phyloP scores from a whole-genome alignment of 495 filamentous ascomycete species.

The Penicillium parvum region DNA sequence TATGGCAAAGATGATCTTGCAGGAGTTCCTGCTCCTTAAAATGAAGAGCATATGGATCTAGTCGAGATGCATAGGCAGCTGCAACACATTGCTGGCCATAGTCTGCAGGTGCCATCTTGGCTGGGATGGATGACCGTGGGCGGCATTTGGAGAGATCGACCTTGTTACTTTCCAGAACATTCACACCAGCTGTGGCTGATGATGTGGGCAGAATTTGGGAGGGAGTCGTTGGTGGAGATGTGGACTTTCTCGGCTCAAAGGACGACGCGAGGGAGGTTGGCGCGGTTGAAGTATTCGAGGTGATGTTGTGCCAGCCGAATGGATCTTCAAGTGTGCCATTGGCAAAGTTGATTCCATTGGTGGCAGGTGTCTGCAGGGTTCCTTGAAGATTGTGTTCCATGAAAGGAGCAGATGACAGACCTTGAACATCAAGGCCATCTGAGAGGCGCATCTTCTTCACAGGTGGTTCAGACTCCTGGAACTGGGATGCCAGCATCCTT shows the following conservation, averaged over 20 bases:
- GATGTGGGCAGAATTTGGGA: constrained; percentile 15
- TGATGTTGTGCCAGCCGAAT: constrained; percentile 19
- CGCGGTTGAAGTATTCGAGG: constrained; percentile 27
- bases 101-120: constrained; percentile 62
- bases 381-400: neutral
- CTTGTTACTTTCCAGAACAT: constrained; percentile 16
- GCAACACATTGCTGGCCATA: constrained; percentile 85
- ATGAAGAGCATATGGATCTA: constrained; percentile 87
- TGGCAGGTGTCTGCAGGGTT: neutral
- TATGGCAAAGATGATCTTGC: constrained; percentile 72
- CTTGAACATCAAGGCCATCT: constrained; percentile 4
- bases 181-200: constrained; percentile 7
- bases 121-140: constrained; percentile 77
- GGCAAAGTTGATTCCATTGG: constrained; percentile 2
- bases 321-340: constrained; percentile 7
- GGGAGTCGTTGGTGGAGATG: constrained; percentile 25
- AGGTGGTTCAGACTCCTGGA: constrained; percentile 12
- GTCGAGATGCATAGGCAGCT: constrained; percentile 81
- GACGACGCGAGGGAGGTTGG: constrained; percentile 27
- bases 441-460: constrained; percentile 18
- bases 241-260: constrained; percentile 25
- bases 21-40: constrained; percentile 78
- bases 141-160: constrained; percentile 33
- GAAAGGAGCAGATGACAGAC: constrained; percentile 1
- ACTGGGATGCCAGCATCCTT: neutral